These are phyloP conservation scores for Fusarium chaquense DNA, from an alignment of 2,329 filamentous ascomycete genomes.

Conservation along the genomic window DNA sequence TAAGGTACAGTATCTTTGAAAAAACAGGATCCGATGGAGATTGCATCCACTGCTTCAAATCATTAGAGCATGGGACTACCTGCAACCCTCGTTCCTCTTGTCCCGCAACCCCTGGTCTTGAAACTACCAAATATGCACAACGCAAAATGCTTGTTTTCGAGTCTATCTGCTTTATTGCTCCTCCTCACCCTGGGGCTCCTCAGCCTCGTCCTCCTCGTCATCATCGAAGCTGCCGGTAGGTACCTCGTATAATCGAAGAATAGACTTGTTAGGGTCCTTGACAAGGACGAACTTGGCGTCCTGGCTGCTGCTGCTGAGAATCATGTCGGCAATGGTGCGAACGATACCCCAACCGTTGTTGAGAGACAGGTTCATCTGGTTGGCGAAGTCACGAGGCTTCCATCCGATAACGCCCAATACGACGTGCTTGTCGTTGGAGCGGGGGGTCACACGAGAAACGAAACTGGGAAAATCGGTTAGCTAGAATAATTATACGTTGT, in stretches of 20 bases:
- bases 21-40: conserved; percentile 33
- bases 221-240: conserved; percentile 91
- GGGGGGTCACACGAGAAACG: conserved; percentile 93
- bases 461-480: conserved; percentile 69
- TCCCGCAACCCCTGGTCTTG: conserved; percentile 25
- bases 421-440: conserved; percentile 92
- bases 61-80: conserved; percentile 47
- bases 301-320: conserved; percentile 78
- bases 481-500: background rate
- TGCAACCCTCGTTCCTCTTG: conserved; percentile 39
- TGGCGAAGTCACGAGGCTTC: conserved; percentile 96
- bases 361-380: conserved; percentile 97
- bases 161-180: conserved; percentile 32
- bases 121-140: conserved; percentile 27
- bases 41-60: conserved; percentile 46
- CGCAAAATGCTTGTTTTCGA: conserved; percentile 15
- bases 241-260: conserved; percentile 92
- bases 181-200: conserved; percentile 53
- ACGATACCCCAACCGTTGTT: conserved; percentile 99
- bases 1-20: conserved; percentile 24
- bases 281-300: conserved; percentile 86
- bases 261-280: conserved; percentile 96
- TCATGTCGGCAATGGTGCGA: conserved; percentile 97
- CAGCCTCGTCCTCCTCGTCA: conserved; percentile 75
- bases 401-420: conserved; percentile 95